Evolutionary conservation across 2,329 filamentous ascomycete species (phyloP), one percentile per base, ranked within the genome.

Genomic region (Venturia pyrina): DNA sequence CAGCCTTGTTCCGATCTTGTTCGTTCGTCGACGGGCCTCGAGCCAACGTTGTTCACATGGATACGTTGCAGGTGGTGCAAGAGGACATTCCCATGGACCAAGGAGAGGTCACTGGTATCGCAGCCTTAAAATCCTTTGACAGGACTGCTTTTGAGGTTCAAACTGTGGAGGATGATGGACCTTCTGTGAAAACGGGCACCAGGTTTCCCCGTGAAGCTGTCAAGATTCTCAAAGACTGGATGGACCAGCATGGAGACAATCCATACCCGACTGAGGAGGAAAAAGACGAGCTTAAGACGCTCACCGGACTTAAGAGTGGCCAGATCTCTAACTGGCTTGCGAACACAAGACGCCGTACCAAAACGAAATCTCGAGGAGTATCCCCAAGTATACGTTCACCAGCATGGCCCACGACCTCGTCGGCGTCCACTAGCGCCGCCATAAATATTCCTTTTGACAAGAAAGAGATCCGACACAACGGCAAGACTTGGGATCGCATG

Each of bases 281-380:
- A 73, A 96, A 93, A 72, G 89, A 92, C 69, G 83, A 86, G 68
- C 80, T 97, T 34, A 89, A 91, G 75, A 82, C 84, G 60, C 84
- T 89, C 70, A 96, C 92, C 0, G 91, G 91, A 8, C 81, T 97
- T 50, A 92, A 86, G 74, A 86, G 90, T 71, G 89, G 83, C 17
- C 93, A 97, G 73, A 93, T 96, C 70, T 88, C 88, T 13, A 96
- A 96, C 74, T 96, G 92, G 92, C 85, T 96, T 60, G 92, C 92
- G 67, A 96, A 96, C 75, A 91, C 91, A 66, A 87, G 92, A 56
- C 86, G 92, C 66, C 84, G 92, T 68, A 88, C 90, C 71, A 96
- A 96, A 78, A 86, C 89, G 65, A 85, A 87, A 61, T 81, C 85
- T 1, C 83, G 88, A 69, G 86, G 85, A 40, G 85, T 83, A 21